Conservation (phyloP, 805 yeast species). For the Lachancea waltii region DNA sequence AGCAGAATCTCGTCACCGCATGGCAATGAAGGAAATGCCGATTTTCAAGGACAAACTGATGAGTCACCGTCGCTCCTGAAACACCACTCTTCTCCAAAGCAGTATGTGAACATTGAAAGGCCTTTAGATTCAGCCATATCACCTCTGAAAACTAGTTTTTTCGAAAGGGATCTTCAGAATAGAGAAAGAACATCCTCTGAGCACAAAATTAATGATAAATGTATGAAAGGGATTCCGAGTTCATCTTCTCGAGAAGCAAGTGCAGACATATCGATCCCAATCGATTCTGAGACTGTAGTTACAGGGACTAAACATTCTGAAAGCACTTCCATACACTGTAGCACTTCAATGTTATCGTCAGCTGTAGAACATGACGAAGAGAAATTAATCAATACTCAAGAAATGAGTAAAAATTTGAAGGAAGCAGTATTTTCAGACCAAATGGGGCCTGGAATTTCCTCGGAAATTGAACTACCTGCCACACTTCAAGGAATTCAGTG, state of each 20-base stretch:
- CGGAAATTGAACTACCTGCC: background rate
- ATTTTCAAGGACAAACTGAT: background rate
- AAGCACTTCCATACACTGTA: too few species aligned
- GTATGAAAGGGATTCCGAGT: background rate
- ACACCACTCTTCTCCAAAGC: background rate
- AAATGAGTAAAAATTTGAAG: background rate
- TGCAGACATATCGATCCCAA: too few species aligned
- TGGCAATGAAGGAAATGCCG: background rate
- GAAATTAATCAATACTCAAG: background rate
- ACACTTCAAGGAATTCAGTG: constrained; percentile 8
- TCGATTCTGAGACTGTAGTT: too few species aligned
- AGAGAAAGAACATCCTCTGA: background rate
- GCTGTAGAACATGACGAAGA: too few species aligned
- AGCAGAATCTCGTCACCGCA: background rate
- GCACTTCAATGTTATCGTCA: too few species aligned
- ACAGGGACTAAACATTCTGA: too few species aligned
- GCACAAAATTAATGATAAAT: too few species aligned
- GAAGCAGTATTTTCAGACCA: background rate
- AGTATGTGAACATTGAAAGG: background rate
- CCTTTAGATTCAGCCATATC: background rate
- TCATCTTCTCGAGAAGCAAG: background rate
- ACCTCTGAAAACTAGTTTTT: background rate
- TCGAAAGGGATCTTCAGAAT: background rate
- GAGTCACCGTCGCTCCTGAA: background rate
- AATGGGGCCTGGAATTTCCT: background rate